Evolutionary conservation across 164 flowering plant genomes (phyloP), one percentile per base, ranked within the genome.

Genomic region (Tetrastigma voinierianum): DNA sequence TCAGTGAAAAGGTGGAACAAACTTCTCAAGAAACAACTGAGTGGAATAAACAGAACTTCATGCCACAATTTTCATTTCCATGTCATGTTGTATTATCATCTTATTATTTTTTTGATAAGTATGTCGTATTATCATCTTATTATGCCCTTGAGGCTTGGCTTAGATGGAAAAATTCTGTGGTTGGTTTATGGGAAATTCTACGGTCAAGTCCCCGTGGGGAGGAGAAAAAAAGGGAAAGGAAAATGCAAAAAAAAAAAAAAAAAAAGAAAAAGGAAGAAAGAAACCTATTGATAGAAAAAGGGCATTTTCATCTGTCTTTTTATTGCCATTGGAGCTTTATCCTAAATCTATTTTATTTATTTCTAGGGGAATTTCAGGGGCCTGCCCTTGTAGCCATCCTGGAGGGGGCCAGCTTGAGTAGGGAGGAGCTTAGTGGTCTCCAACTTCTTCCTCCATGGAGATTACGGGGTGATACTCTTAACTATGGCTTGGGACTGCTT

Each of bases 381-480:
- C 98, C 98, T 72, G 92, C 94, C 45, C 61, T 95, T 59, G 80
- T 90, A 46, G 97, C 81, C 52, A 76, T 95, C 61, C 63, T 95
- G 52, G 98, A 91, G 73, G 98, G 94, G 44, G 89, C 86, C 68
- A 82, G 76, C 76, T 86, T 95, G 87, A 89, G 78, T 71, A 83
- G 81, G 65, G 97, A 95, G 75, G 98, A 90, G 80, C 62, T 90
- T 20, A 76, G 87, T 73, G 75, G 81, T 59, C 90, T 93, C 62
- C 95, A 90, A 72, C 81, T 87, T 69, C 94, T 78, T 66, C 97
- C 99, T 70, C 99, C 97, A 21, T 91, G 97, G 99, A 87, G 84
- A 76, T 71, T 95, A 61, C 83, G 90, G 47, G 96, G 90, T 60
- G 80, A 86, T 69, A 89, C 89, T 45, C 81, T 95, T 20, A 87